phyloP scores from a whole-genome alignment of 2,329 filamentous ascomycete genomes.

The Alternaria conjuncta region DNA sequence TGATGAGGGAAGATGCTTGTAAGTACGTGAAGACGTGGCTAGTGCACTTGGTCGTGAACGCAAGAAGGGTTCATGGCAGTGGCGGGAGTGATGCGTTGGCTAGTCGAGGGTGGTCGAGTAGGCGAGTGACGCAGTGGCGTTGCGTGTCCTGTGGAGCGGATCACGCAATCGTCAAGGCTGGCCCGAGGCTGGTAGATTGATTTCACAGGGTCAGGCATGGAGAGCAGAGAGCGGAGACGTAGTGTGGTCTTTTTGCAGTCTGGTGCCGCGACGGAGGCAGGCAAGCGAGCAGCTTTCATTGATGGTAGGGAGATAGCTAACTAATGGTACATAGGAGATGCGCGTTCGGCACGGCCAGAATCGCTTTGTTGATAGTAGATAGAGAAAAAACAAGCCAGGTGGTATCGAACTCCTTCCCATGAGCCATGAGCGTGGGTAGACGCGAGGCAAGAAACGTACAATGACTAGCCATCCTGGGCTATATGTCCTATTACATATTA shows the following conservation, averaged over 20 bases:
- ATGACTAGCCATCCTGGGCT: slow-evolving; percentile 7
- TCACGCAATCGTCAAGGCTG: neutral
- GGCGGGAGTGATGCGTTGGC: neutral
- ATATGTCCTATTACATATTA: slow-evolving; percentile 2
- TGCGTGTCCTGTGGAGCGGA: neutral
- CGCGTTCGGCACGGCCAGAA: neutral
- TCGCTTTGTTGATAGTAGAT: neutral
- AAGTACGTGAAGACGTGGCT: neutral
- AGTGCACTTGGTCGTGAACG: neutral
- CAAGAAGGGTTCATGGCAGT: slow-evolving; percentile 1
- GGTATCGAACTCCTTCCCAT: slow-evolving; percentile 6
- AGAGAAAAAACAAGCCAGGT: slow-evolving; percentile 1
- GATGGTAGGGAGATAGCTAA: neutral
- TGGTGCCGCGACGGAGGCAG: neutral
- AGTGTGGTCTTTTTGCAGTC: neutral
- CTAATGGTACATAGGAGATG: neutral
- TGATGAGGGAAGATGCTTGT: neutral
- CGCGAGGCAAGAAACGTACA: neutral
- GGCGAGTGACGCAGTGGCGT: neutral
- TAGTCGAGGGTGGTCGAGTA: neutral
- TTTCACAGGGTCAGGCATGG: neutral
- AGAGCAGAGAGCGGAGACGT: neutral
- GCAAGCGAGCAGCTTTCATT: slow-evolving; percentile 2
- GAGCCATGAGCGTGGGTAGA: neutral
- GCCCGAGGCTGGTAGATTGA: neutral